Evolutionary conservation across 345 rosid genomes (phyloP), one percentile per base, ranked within the genome.

Genomic region (Lepidium aucheri): DNA sequence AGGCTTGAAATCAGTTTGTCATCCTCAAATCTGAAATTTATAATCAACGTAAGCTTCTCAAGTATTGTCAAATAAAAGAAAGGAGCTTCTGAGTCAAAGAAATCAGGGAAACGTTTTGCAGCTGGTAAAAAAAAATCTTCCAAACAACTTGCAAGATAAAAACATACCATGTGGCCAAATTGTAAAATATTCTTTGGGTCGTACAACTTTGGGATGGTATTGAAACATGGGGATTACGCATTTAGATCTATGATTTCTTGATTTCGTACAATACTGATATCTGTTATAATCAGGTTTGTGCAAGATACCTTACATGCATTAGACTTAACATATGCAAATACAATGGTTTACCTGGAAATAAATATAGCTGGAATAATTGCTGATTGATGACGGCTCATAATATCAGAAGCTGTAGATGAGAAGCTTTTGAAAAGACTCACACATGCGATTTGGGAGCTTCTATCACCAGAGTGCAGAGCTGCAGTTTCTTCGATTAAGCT

Each of bases 401-500:
- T 82, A 80, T 90, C 98, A 63, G 87, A 77, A 52, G 98, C 96
- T 60, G 69, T 46, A 14, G 97, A 86, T 39, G 83, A 79, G 80
- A 79, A 93, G 81, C 87, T 86, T 81, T 83, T 93, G 70, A 93
- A 68, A 61, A 93, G 83, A 72, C 86, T 72, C 18, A 91, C 96
- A 81, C 96, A 93, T 15, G 98, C 84, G 43, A 84, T 75, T 74
- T 89, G 97, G 49, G 83, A 81, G 80, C 83, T 88, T 74, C 77
- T 82, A 74, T 90, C 97, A 71, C 95, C 96, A 35, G 72, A 67
- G 72, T 87, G 97, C 74, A 90, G 81, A 68, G 85, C 89, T 52
- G 79, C 79, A 32, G 91, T 88, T 68, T 93, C 98, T 72, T 93
- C 96, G 38, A 93, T 86, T 68, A 93, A 74, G 80, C 80, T 86